Evolutionary conservation across 169 alveolate genomes (phyloP).

Genomic region (Cytauxzoon felis): DNA sequence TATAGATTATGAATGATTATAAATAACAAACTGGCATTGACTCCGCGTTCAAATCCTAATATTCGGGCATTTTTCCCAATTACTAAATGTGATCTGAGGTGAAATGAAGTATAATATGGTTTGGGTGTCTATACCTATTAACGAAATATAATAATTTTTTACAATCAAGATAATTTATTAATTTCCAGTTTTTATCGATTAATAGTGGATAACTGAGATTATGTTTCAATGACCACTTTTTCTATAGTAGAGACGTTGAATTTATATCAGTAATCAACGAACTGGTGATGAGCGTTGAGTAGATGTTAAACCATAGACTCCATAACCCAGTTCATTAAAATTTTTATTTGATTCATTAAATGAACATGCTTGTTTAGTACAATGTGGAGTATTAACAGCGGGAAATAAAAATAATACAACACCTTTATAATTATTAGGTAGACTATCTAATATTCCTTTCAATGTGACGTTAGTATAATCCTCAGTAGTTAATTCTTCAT

Average conservation of each 20-base stretch:
- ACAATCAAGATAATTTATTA: constrained; percentile 60
- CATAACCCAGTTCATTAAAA: constrained; percentile 58
- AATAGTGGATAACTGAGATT: constrained; percentile 53
- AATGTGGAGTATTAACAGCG: constrained; percentile 69
- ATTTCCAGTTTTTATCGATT: constrained; percentile 57
- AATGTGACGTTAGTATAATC: constrained; percentile 46
- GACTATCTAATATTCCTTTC: constrained; percentile 19
- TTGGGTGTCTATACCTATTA: constrained; percentile 27
- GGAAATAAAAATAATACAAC: constrained; percentile 69
- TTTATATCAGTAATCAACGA: neutral
- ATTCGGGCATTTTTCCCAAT: constrained; percentile 55
- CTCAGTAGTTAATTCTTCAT: constrained; percentile 52
- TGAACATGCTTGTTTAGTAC: constrained; percentile 71
- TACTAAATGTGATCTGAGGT: constrained; percentile 64
- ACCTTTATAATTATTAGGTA: constrained; percentile 64
- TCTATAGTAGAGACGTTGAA: constrained; percentile 7
- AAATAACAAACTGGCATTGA: constrained; percentile 41
- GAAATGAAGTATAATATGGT: neutral
- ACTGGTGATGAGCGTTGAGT: constrained; percentile 32
- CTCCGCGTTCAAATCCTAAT: constrained; percentile 66
- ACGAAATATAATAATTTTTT: constrained; percentile 24
- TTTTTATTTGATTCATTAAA: constrained; percentile 40
- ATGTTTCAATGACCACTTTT: constrained; percentile 61
- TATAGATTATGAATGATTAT: neutral
- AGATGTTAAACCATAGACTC: constrained; percentile 65